Percentiles rank a stretch among this genome's conserved stretches.
phyloP scores from a whole-genome alignment of 441 rosid genomes.

The Bruguiera hainesii region DNA sequence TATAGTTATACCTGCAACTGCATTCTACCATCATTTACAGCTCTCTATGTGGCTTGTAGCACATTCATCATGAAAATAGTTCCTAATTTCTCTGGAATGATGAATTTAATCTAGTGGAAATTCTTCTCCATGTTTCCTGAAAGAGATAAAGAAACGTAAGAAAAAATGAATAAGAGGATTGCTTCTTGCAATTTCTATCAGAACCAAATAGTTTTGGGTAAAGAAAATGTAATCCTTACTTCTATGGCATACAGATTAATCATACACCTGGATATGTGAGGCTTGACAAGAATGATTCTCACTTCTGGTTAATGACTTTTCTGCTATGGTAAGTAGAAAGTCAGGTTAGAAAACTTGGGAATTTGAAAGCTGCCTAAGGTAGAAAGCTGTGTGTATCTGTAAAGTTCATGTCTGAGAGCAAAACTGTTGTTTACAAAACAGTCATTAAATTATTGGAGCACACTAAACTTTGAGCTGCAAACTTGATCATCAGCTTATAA shows the following conservation, averaged over 20 bases:
- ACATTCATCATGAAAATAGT: slow-evolving; percentile 49
- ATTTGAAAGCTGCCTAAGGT: too few species aligned
- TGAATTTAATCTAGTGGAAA: slow-evolving; percentile 88
- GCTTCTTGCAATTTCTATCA: slow-evolving; percentile 8
- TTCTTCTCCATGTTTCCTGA: slow-evolving; percentile 91
- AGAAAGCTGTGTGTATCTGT: too few species aligned
- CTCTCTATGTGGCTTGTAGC: slow-evolving; percentile 66
- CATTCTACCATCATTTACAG: slow-evolving; percentile 62
- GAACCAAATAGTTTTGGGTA: slow-evolving; percentile 7
- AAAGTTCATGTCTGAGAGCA: too few species aligned
- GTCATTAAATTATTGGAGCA: too few species aligned
- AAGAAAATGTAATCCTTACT: background rate
- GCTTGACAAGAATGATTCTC: slow-evolving; percentile 28
- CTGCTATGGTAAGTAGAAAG: too few species aligned
- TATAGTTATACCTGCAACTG: slow-evolving; percentile 60
- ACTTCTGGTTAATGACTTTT: too few species aligned
- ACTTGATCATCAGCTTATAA: background rate
- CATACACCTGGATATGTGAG: slow-evolving; percentile 42
- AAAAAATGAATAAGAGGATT: slow-evolving; percentile 16
- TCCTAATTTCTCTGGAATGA: slow-evolving; percentile 87
- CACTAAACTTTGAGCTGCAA: too few species aligned
- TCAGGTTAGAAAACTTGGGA: too few species aligned
- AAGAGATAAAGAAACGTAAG: slow-evolving; percentile 32
- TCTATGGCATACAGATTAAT: background rate
- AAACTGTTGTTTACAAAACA: too few species aligned